Conservation (phyloP, 208 protist genomes). For the Leishmania guyanensis region DNA sequence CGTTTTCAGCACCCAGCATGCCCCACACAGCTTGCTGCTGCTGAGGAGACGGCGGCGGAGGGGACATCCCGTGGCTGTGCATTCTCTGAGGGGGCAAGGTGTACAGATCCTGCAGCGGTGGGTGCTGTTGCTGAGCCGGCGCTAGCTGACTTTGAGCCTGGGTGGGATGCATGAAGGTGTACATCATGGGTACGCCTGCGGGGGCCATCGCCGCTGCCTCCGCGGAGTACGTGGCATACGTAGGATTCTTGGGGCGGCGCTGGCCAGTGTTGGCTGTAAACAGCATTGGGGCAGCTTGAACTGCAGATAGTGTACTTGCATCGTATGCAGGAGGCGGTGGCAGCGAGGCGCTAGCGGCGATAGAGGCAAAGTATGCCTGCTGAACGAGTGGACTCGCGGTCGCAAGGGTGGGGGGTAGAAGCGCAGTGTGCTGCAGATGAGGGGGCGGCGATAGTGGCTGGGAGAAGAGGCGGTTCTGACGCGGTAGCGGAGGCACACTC, state of each 20-base stretch:
- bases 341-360: neutral
- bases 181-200: constrained; percentile 2
- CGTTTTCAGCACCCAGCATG: neutral
- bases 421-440: neutral
- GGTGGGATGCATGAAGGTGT: neutral
- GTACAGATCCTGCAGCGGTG: neutral
- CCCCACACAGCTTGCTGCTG: neutral
- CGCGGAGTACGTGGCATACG: neutral
- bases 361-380: neutral
- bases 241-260: neutral
- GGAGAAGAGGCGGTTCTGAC: neutral
- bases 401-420: neutral
- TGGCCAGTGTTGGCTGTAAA: neutral
- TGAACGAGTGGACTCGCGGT: neutral
- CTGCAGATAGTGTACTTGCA: neutral
- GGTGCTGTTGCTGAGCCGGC: neutral
- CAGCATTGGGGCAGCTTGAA: neutral
- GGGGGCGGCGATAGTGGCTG: neutral
- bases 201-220: neutral
- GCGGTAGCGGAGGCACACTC: neutral
- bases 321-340: constrained; percentile 4
- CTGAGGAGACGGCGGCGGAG: neutral
- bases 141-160: neutral
- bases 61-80: neutral
- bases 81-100: neutral